Conservation (phyloP, 2,329 filamentous ascomycete species). For the Boeremia exigua region DNA sequence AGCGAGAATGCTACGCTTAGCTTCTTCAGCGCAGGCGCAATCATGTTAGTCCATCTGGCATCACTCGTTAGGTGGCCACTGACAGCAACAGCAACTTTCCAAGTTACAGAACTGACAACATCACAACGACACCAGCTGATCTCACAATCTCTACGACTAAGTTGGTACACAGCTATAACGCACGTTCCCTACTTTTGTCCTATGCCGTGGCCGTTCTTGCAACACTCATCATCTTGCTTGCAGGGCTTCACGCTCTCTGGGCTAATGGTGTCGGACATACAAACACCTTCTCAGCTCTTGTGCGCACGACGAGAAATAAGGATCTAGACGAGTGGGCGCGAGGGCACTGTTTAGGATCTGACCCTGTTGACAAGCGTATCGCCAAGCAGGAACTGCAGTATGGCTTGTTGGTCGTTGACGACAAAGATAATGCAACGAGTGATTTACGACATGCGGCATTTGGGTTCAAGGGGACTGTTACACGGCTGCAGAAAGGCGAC, state of each 20-base stretch:
- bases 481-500: neutral
- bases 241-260: neutral
- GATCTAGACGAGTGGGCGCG: neutral
- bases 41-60: neutral
- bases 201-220: neutral
- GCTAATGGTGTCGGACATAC: neutral
- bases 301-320: neutral
- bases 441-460: neutral
- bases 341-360: neutral
- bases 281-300: neutral
- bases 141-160: neutral
- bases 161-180: neutral
- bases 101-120: no score
- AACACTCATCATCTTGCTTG: neutral
- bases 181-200: neutral
- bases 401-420: neutral
- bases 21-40: neutral
- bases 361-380: neutral
- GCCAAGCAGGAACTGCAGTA: neutral
- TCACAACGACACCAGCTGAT: neutral
- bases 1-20: neutral
- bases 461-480: neutral
- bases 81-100: no score
- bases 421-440: neutral
- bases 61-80: no score